Evolutionary conservation across 805 yeast species (phyloP).

Genomic region (Barnettozyma botsteinii): DNA sequence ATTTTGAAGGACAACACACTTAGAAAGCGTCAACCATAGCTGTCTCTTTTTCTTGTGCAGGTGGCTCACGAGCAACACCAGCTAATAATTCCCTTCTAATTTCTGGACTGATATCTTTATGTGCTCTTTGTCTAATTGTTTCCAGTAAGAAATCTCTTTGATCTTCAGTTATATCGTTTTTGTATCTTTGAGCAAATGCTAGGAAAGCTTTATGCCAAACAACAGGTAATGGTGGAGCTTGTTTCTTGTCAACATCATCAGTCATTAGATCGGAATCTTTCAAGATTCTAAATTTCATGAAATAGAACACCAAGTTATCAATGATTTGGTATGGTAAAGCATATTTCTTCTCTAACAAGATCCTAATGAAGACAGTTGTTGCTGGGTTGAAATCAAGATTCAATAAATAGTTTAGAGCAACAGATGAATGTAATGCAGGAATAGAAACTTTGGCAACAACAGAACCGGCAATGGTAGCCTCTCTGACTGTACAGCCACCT

Average conservation of each 20-base stretch:
- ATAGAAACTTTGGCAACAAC: conserved; percentile 83
- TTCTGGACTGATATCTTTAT: conserved; percentile 86
- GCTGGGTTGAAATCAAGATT: conserved; percentile 85
- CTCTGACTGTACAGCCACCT: conserved; percentile 83
- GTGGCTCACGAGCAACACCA: conserved; percentile 59
- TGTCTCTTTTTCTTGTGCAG: conserved; percentile 24
- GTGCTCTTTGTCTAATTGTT: conserved; percentile 85
- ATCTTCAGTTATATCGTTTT: conserved; percentile 97
- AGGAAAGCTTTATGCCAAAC: conserved; percentile 97
- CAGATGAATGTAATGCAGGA: conserved; percentile 94
- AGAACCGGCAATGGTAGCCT: conserved; percentile 93
- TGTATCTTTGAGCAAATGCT: conserved; percentile 92
- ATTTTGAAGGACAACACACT: no score
- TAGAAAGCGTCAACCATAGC: conserved; percentile 29
- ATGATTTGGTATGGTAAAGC: conserved; percentile 96
- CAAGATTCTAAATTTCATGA: conserved; percentile 79
- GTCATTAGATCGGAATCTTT: conserved; percentile 30
- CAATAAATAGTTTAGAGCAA: conserved; percentile 80
- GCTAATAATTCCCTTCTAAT: conserved; percentile 89
- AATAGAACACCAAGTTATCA: conserved; percentile 90
- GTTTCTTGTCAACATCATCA: conserved; percentile 34
- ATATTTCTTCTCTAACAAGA: conserved; percentile 86
- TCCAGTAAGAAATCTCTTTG: conserved; percentile 93
- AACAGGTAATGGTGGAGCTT: conserved; percentile 65
- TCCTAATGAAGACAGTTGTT: conserved; percentile 82